Evolutionary conservation across 441 rosid genomes (phyloP).

Genomic region (Omphalea diandra): DNA sequence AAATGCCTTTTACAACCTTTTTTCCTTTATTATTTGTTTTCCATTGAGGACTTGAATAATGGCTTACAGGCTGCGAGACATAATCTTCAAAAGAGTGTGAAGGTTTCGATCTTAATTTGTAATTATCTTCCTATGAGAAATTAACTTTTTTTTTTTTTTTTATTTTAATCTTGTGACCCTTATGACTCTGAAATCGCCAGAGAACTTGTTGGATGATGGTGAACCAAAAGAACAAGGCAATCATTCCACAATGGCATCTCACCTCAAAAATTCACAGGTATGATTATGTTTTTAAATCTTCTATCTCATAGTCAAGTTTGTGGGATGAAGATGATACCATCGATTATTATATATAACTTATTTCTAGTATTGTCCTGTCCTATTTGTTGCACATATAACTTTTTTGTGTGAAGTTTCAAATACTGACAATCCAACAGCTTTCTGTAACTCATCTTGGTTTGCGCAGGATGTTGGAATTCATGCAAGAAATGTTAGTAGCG

Average conservation of each 20-base stretch:
- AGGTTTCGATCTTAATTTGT: background rate
- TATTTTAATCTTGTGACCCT: background rate
- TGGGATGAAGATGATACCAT: background rate
- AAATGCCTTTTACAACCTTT: background rate
- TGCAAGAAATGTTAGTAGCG: slow-evolving; percentile 89
- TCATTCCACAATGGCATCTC: slow-evolving; percentile 48
- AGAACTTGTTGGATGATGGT: slow-evolving; percentile 53
- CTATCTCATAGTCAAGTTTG: background rate
- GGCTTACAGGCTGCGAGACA: background rate
- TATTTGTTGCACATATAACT: background rate
- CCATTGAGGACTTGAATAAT: background rate
- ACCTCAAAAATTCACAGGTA: slow-evolving; percentile 54
- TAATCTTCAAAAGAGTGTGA: slow-evolving; percentile 1
- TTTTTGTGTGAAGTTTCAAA: slow-evolving; percentile 7
- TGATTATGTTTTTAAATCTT: background rate
- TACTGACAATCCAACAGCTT: slow-evolving; percentile 14
- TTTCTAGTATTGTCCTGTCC: background rate
- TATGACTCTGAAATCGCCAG: slow-evolving; percentile 33
- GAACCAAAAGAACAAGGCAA: slow-evolving; percentile 44
- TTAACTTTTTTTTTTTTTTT: background rate
- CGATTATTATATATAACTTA: background rate
- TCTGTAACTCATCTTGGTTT: slow-evolving; percentile 25
- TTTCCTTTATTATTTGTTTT: background rate
- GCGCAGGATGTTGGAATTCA: slow-evolving; percentile 75
- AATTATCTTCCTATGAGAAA: background rate